A percentile compares a stretch with the other conserved stretches of the same genome.
Conservation (phyloP, 1,139 yeast species). For the Saccharomyces hybrid region DNA sequence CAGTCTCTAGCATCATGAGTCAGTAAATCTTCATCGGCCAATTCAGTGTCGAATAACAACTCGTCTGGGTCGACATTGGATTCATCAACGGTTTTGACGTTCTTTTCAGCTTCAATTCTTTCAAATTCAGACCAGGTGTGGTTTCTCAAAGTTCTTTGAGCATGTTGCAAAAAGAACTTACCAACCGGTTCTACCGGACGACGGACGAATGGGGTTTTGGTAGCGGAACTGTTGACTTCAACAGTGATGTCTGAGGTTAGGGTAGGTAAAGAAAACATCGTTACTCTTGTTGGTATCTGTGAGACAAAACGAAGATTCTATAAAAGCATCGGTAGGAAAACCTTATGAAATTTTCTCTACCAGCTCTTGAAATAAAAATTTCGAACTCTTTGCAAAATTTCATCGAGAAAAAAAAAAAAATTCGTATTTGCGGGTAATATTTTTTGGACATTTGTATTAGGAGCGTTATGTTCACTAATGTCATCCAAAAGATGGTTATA, state of each 20-base stretch:
- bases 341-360: no score
- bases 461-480: no score
- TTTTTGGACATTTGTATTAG: no score
- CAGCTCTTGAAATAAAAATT: no score
- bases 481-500: no score
- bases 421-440: no score
- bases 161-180: constrained; percentile 90
- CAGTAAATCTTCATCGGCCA: constrained; percentile 58
- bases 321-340: no score
- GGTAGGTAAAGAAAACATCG: constrained; percentile 33
- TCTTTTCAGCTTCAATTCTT: constrained; percentile 84
- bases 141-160: constrained; percentile 90
- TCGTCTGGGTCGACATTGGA: constrained; percentile 63
- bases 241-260: constrained; percentile 40
- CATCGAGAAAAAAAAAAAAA: no score
- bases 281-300: neutral
- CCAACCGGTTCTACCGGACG: constrained; percentile 97
- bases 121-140: constrained; percentile 98
- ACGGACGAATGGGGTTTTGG: constrained; percentile 60
- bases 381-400: no score
- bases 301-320: no score
- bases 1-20: constrained; percentile 94
- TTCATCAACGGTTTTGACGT: constrained; percentile 67
- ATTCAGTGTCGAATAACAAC: constrained; percentile 71
- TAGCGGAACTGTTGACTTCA: constrained; percentile 44